Evolutionary conservation across 1,284 basidiomycete species (phyloP).

Genomic region (Puccinia coronata): DNA sequence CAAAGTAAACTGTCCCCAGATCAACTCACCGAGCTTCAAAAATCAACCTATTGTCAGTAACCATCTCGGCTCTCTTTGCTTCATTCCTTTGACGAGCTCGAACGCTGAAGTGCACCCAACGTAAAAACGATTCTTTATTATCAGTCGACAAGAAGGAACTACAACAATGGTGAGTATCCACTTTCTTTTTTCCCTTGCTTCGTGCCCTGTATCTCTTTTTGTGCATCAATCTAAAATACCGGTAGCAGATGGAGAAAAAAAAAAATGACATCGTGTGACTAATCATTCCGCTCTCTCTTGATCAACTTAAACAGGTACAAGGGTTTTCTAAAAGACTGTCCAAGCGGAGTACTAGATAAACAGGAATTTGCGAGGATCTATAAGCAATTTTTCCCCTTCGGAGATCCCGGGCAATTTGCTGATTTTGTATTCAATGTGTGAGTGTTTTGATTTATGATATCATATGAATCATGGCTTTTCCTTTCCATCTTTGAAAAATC

Average conservation of each 20-base stretch:
- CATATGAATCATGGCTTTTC: slow-evolving; percentile 71
- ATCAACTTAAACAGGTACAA: slow-evolving; percentile 73
- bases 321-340: slow-evolving; percentile 98
- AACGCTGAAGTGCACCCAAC: not conserved
- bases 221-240: not conserved
- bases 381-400: slow-evolving; percentile 85
- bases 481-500: not conserved
- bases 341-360: slow-evolving; percentile 94
- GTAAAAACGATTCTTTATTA: slow-evolving; percentile 50
- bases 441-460: not conserved
- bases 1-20: slow-evolving; percentile 95
- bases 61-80: not conserved
- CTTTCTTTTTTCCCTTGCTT: not conserved
- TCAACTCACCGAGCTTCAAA: slow-evolving; percentile 92
- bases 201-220: not conserved
- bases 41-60: slow-evolving; percentile 91
- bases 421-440: slow-evolving; percentile 90
- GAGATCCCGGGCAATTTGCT: slow-evolving; percentile 93
- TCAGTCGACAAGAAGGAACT: slow-evolving; percentile 99
- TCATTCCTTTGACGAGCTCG: not conserved
- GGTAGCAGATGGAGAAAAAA: slow-evolving; percentile 4
- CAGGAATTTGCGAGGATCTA: slow-evolving; percentile 96
- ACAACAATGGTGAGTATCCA: slow-evolving; percentile 78
- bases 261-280: slow-evolving; percentile 50
- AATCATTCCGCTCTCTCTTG: not conserved